Percentiles rank a stretch among this genome's conserved stretches.
phyloP scores from a whole-genome alignment of 1,139 yeast genomes.

The Lodderomyces beijingensis region DNA sequence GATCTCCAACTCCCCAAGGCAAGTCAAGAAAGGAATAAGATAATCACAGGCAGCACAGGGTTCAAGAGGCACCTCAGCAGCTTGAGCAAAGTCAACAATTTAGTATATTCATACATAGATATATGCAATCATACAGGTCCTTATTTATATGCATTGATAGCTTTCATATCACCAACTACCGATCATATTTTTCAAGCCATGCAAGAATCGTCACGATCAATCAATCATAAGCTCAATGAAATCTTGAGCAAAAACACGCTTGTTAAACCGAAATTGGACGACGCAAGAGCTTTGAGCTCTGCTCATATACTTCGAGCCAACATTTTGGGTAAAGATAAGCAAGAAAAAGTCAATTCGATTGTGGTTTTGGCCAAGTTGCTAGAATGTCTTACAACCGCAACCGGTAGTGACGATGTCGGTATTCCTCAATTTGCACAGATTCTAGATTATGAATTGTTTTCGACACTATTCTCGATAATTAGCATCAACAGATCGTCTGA shows the following conservation, averaged over 20 bases:
- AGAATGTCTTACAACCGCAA: constrained; percentile 36
- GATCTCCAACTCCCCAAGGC: too few species aligned
- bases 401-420: constrained; percentile 30
- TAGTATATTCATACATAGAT: too few species aligned
- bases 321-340: constrained; percentile 45
- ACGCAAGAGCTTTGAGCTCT: constrained; percentile 31
- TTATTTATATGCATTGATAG: too few species aligned
- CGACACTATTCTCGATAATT: constrained; percentile 41
- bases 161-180: neutral
- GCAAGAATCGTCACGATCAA: constrained; percentile 37
- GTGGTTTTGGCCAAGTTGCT: constrained; percentile 51
- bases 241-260: constrained; percentile 34
- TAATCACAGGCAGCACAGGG: too few species aligned
- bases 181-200: neutral
- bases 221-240: constrained; percentile 45
- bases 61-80: too few species aligned
- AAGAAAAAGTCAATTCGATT: constrained; percentile 50
- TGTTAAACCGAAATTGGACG: constrained; percentile 30
- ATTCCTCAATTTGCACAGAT: constrained; percentile 30
- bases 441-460: constrained; percentile 41
- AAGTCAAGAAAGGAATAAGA: too few species aligned
- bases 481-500: constrained; percentile 45
- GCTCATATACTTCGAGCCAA: constrained; percentile 34
- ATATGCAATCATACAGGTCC: too few species aligned
- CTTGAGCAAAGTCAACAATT: too few species aligned